Evolutionary conservation across 2,329 filamentous ascomycete genomes (phyloP).

Genomic region (Leptographium lundbergii): DNA sequence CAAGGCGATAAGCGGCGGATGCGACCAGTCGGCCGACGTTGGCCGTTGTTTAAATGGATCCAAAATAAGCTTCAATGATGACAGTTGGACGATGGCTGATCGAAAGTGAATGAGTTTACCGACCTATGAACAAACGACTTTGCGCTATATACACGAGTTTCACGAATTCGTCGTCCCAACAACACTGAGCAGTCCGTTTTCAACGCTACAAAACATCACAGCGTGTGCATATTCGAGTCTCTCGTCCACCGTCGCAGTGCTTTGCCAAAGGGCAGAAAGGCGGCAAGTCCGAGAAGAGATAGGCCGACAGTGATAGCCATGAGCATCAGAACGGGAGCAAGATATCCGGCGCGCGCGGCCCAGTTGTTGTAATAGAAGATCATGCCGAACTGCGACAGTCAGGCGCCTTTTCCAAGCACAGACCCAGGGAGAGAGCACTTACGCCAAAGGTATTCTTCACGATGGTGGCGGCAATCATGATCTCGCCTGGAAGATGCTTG

Average conservation of each 20-base stretch:
- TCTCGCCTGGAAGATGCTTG: constrained; percentile 47
- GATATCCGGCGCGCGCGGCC: constrained; percentile 14
- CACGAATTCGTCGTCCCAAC: not conserved
- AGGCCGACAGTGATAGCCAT: constrained; percentile 18
- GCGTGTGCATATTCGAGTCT: constrained; percentile 16
- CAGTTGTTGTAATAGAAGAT: constrained; percentile 19
- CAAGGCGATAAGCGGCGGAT: not conserved
- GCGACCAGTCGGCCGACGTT: not conserved
- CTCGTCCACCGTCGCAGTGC: constrained; percentile 18
- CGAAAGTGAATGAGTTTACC: too few species aligned
- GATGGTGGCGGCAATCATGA: constrained; percentile 50
- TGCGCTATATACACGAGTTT: not conserved
- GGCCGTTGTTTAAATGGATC: not conserved
- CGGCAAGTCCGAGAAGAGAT: constrained; percentile 15
- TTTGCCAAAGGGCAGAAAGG: constrained; percentile 19
- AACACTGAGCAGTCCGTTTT: not conserved
- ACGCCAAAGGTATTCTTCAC: constrained; percentile 43
- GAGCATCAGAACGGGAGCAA: constrained; percentile 16
- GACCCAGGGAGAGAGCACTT: constrained; percentile 7
- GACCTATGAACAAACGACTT: not conserved
- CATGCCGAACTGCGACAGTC: constrained; percentile 17
- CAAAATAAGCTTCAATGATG: not conserved
- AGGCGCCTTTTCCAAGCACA: not conserved
- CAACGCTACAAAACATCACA: constrained; percentile 7
- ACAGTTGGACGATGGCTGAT: not conserved